phyloP scores from a whole-genome alignment of 331 rosid species.

The Erythrophleum ivorense region DNA sequence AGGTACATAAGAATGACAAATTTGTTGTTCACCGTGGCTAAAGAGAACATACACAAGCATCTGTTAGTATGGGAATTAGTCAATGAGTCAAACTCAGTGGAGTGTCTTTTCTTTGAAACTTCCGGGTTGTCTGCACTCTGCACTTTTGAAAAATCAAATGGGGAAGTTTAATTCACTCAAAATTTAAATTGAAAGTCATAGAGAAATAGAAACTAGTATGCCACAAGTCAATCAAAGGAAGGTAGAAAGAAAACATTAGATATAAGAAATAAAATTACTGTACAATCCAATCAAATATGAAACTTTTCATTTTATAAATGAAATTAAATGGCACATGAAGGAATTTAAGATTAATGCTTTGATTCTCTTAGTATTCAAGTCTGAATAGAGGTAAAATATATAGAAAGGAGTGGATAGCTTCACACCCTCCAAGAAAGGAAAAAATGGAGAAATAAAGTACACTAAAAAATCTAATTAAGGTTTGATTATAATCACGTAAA shows the following conservation, averaged over 20 bases:
- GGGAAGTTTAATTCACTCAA: not conserved
- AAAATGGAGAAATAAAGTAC: too few species aligned
- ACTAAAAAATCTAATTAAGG: too few species aligned
- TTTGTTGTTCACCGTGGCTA: not conserved
- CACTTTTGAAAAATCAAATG: not conserved
- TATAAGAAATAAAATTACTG: conserved; percentile 2
- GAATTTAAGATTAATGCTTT: too few species aligned
- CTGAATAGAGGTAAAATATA: too few species aligned
- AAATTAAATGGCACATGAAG: not conserved
- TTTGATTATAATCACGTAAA: too few species aligned
- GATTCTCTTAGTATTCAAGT: too few species aligned
- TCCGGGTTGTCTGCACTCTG: not conserved
- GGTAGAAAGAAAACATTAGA: too few species aligned
- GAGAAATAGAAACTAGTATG: too few species aligned
- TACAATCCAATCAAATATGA: conserved; percentile 6
- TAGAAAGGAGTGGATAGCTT: too few species aligned
- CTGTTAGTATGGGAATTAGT: not conserved
- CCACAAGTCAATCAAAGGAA: too few species aligned
- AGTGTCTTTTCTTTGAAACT: not conserved
- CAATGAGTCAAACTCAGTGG: not conserved
- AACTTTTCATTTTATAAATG: not conserved
- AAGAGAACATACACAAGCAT: not conserved
- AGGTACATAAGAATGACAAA: not conserved
- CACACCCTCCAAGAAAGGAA: too few species aligned
- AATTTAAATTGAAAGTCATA: too few species aligned